phyloP scores from a whole-genome alignment of 2,329 filamentous ascomycete species.

The Corniculantispora saksenae region DNA sequence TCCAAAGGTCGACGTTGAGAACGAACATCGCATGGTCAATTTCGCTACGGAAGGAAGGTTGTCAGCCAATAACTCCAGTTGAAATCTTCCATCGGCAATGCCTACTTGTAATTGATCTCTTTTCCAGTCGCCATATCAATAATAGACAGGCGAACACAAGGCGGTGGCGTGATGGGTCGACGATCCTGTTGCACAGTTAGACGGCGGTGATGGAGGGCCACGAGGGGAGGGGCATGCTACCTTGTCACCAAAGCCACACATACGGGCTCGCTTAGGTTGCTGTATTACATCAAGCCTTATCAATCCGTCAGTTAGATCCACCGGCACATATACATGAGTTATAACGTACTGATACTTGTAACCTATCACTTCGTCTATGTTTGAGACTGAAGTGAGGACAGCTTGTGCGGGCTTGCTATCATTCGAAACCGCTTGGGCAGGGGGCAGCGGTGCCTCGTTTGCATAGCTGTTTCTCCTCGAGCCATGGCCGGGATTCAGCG shows the following conservation, averaged over 20 bases:
- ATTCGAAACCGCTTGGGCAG: background rate
- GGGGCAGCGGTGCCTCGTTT: background rate
- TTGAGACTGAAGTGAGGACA: conserved; percentile 32
- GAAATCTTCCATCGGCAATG: conserved; percentile 20
- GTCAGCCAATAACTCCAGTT: conserved; percentile 29
- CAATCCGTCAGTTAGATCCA: conserved; percentile 23
- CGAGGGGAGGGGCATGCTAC: conserved; percentile 47
- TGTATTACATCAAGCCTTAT: conserved; percentile 76
- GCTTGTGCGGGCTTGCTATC: conserved; percentile 1
- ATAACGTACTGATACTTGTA: conserved; percentile 38
- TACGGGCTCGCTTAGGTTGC: conserved; percentile 88
- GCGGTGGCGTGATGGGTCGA: conserved; percentile 91
- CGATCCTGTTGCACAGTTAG: conserved; percentile 66
- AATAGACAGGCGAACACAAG: conserved; percentile 83
- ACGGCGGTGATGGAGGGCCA: background rate
- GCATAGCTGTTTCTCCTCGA: background rate
- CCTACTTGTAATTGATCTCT: conserved; percentile 82
- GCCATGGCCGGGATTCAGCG: background rate
- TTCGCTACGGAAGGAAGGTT: conserved; percentile 28
- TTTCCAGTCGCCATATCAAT: conserved; percentile 72
- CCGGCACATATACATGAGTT: background rate
- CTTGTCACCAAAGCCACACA: conserved; percentile 99
- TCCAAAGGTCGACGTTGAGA: conserved; percentile 68
- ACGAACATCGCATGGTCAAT: conserved; percentile 49
- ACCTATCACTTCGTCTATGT: conserved; percentile 36